Base-by-base conservation (phyloP, 495 filamentous ascomycete species). In the Paragyromitra xinjiangensis region DNA sequence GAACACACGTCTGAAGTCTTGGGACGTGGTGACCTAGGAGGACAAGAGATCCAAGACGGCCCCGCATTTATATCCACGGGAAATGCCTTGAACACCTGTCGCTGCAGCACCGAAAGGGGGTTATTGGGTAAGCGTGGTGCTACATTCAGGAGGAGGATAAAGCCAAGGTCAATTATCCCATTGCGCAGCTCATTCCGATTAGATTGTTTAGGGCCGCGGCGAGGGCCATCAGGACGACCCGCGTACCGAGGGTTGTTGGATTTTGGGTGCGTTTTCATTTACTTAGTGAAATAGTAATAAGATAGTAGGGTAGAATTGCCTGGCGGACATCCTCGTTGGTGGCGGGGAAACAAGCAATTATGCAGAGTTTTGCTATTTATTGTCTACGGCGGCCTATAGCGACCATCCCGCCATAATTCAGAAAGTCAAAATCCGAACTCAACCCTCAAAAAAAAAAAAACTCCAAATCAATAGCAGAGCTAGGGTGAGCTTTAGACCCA, bases 321-420 rank as follows among this genome's bases (percentile, higher is more conserved):
- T 48, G 11, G 1, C 8, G 44, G 14, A 11, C 12, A 53, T n/a
- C 26, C 8, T 45, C 44, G 24, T 9, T 5, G 16, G 16, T 19
- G n/a, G 45, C 7, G 48, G 59, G 45, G 59, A 72, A 72, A 64
- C 26, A 64, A 71, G 59, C 59, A 34, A 39, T 63, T 71, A 50
- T 26, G 29, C 29, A 34, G 29, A 34, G 4, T 34, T 3, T 34
- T 34, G 29, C 29, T 34, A 34, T 34, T 34, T 3, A 34, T 34
- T 34, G 29, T 29, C n/a, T n/a, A n/a, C n/a, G n/a, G n/a, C n/a
- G n/a, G n/a, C n/a, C n/a, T n/a, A n/a, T n/a, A n/a, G n/a, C n/a
- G n/a, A n/a, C n/a, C n/a, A n/a, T n/a, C n/a, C n/a, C n/a, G n/a
- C n/a, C n/a, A n/a, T n/a, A n/a, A n/a, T n/a, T n/a, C n/a, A n/a